Base-by-base conservation (phyloP, 352 stramenopile genomes). In the Phytopythium helicoides region DNA sequence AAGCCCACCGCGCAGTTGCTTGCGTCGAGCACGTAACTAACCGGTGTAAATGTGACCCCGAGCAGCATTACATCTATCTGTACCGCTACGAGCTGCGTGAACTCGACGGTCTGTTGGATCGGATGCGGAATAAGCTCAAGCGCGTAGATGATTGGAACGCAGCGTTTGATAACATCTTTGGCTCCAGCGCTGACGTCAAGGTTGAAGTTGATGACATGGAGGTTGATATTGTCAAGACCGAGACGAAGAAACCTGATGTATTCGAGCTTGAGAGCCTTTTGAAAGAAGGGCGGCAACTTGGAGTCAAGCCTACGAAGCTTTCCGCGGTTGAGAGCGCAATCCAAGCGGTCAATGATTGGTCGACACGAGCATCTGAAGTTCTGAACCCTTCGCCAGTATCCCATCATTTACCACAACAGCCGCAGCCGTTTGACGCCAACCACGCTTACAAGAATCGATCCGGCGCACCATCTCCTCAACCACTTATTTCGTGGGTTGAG, bases 31-130 rank as follows among this genome's bases (percentile, higher is more conserved):
- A 94, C 54, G 91, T 87, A 38, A 23, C 68, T 0, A 64, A 58
- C n/a, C 90, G 91, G 81, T 94, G 84, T 64, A 85, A 86, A 53
- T 94, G 84, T 41, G 58, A 83, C 36, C 47, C 44, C 1, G 59
- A 69, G 16, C 52, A 71, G 6, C 67, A 86, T 28, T 89, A 89
- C 35, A 52, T 85, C 22, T 89, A 80, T 38, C 22, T 92, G 50
- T 77, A 78, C 26, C 81, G 81, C 3, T 81, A 78, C 36, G 67
- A 86, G 18, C 47, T 47, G 23, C 45, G 49, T 6, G 67, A 81
- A 35, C 51, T 92, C 25, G 54, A 68, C 53, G 52, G 58, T 1
- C 45, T 88, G 15, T 12, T 87, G 4, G 22, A 51, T 7, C 64
- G 54, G 3, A 66, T 90, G 31, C 42, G 38, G 7, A 52, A 21